These are phyloP conservation scores for Fonsecaea pugnacius DNA, from an alignment of 2,329 filamentous ascomycete genomes.

Conservation along the genomic window DNA sequence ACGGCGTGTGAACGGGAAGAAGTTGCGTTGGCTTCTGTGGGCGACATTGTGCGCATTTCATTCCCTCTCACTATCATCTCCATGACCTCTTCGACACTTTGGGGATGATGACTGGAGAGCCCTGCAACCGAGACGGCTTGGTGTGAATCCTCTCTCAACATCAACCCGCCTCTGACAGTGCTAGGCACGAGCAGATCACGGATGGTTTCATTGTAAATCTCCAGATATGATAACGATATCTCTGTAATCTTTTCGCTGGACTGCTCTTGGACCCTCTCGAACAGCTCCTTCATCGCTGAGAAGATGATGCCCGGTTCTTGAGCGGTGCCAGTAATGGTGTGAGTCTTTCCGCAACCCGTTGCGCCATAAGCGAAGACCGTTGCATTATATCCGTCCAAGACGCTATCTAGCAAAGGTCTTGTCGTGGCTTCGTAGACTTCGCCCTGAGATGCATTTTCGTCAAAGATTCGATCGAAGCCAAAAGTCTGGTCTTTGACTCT, in stretches of 20 bases:
- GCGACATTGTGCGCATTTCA: constrained; percentile 91
- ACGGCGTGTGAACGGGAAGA: constrained; percentile 97
- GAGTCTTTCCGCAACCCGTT: constrained; percentile 97
- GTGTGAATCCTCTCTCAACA: constrained; percentile 92
- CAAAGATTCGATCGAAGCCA: constrained; percentile 93
- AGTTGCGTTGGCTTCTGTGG: constrained; percentile 94
- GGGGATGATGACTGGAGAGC: constrained; percentile 86
- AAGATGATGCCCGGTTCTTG: constrained; percentile 98
- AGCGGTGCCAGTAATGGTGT: constrained; percentile 91
- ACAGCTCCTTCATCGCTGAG: constrained; percentile 97
- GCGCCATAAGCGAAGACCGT: constrained; percentile 98
- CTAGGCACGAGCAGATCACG: constrained; percentile 88
- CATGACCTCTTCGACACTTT: constrained; percentile 95
- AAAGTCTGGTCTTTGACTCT: constrained; percentile 98
- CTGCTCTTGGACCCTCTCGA: constrained; percentile 89
- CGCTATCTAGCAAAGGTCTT: constrained; percentile 84
- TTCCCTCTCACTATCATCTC: constrained; percentile 98
- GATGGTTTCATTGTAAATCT: constrained; percentile 99
- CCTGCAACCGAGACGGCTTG: constrained; percentile 90
- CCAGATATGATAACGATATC: constrained; percentile 88
- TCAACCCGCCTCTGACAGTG: constrained; percentile 79
- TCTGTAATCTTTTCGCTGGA: constrained; percentile 87
- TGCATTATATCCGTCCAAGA: constrained; percentile 96
- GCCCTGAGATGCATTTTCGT: constrained; percentile 87
- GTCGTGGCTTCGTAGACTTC: constrained; percentile 97